Base-by-base conservation (phyloP, 2,329 filamentous ascomycete genomes). In the Shiraia bambusicola region DNA sequence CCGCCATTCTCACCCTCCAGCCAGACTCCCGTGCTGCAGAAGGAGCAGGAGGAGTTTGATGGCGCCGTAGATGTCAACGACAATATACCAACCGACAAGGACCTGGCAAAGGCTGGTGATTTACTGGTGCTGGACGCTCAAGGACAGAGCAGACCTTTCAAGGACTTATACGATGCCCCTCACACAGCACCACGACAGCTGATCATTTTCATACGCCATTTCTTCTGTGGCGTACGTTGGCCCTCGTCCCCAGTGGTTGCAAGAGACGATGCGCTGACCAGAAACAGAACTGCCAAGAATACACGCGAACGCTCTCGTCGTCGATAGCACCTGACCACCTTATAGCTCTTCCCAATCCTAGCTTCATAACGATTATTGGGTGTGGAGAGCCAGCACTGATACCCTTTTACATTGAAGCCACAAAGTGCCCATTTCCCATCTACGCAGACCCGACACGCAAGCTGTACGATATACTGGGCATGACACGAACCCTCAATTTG, bases 201-300 rank as follows among this genome's bases (percentile, higher is more conserved):
- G 24, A 69, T 89, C 29, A 80, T 90, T 52, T 90, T 91, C 61
- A 76, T 91, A 42, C 78, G 87, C 31, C 86, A 90, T 69, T 91
- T 90, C 69, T 89, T 87, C 74, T 90, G 87, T 62, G 85, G 85
- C 26, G 86, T 88, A 75, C 66, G 84, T 76, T n/a, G n/a, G n/a
- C 8, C 8, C 14, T 12, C 25, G 15, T 3, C 31, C 15, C 10
- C 8, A 8, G 17, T 28, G n/a, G 30, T 13, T 22, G 8, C 28
- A 10, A 12, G 12, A 11, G 11, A 6, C 15, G 8, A 19, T 34
- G 8, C 28, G 12, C 28, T 29, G 22, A 15, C 27, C 19, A 8
- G 7, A 28, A 0, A 8, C 15, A 88, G 83, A 86, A 84, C 65
- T 90, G 87, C 69, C 86, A 89, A 66, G 83, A 88, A 62, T 90